Conservation (phyloP, 2,329 filamentous ascomycete species). For the Xylariaceae sp. region DNA sequence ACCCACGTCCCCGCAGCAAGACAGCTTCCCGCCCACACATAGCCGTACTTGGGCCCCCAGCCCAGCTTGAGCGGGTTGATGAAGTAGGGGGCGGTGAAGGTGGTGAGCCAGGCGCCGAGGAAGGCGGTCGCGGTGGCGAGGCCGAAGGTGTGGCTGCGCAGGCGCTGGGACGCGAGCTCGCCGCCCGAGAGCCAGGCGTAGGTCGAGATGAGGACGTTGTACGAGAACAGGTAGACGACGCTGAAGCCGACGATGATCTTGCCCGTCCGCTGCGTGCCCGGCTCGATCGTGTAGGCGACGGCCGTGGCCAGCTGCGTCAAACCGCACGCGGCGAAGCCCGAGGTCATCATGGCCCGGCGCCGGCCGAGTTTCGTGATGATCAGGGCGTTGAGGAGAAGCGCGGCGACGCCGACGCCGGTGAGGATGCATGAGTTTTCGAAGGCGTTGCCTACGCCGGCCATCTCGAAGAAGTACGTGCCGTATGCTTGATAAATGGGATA, state of each 20-base stretch:
- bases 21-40: conserved; percentile 45
- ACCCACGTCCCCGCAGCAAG: conserved; percentile 33
- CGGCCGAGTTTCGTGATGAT: conserved; percentile 49
- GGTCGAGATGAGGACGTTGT: conserved; percentile 48
- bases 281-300: conserved; percentile 42
- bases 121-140: conserved; percentile 49
- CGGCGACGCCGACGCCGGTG: conserved; percentile 47
- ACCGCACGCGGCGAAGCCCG: conserved; percentile 47
- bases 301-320: conserved; percentile 50
- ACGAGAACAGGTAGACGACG: conserved; percentile 48
- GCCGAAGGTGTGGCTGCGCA: conserved; percentile 53
- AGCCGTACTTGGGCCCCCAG: conserved; percentile 55
- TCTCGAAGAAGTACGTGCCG: conserved; percentile 55
- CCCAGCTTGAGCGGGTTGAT: conserved; percentile 49
- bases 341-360: conserved; percentile 47
- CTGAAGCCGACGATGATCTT: conserved; percentile 48
- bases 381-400: conserved; percentile 47
- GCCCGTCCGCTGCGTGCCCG: conserved; percentile 33
- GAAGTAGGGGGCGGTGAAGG: conserved; percentile 55
- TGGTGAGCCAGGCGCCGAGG: conserved; percentile 51
- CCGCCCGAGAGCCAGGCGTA: conserved; percentile 55
- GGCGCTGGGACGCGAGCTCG: conserved; percentile 51
- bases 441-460: conserved; percentile 49
- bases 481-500: conserved; percentile 45
- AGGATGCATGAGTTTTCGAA: conserved; percentile 55